Conservation (phyloP, 2,329 filamentous ascomycete species). For the Aspergillus costaricaensis region DNA sequence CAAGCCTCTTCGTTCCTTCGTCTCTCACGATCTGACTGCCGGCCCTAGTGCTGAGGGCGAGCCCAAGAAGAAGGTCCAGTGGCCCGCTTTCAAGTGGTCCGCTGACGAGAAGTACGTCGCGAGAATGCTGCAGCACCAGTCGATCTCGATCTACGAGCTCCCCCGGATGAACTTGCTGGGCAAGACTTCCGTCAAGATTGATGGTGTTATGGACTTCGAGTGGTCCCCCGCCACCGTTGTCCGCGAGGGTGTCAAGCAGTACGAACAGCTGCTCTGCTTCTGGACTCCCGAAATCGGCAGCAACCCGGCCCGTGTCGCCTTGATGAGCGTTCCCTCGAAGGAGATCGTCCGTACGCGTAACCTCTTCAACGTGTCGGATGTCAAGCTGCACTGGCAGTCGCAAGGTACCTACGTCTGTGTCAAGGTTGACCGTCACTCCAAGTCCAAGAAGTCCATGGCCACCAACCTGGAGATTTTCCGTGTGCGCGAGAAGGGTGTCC, state of each 20-base stretch:
- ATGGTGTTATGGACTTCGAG: slow-evolving; percentile 96
- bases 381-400: slow-evolving; percentile 98
- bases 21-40: slow-evolving; percentile 72
- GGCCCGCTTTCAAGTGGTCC: slow-evolving; percentile 99
- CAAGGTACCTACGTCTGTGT: slow-evolving; percentile 92
- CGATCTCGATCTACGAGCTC: slow-evolving; percentile 88
- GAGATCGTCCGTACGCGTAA: slow-evolving; percentile 92
- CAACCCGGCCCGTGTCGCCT: slow-evolving; percentile 93
- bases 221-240: slow-evolving; percentile 85
- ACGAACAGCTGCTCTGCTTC: slow-evolving; percentile 96
- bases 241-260: slow-evolving; percentile 82
- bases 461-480: slow-evolving; percentile 99
- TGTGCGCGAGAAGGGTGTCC: slow-evolving; percentile 93
- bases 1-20: slow-evolving; percentile 88
- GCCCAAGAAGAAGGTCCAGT: slow-evolving; percentile 89
- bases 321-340: slow-evolving; percentile 96
- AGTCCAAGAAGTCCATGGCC: slow-evolving; percentile 96
- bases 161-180: slow-evolving; percentile 87
- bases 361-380: slow-evolving; percentile 96
- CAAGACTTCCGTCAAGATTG: slow-evolving; percentile 92
- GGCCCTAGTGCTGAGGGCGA: slow-evolving; percentile 62
- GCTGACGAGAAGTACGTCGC: slow-evolving; percentile 96
- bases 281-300: slow-evolving; percentile 98
- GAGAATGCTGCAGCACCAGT: slow-evolving; percentile 80
- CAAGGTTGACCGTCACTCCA: slow-evolving; percentile 98